These are phyloP conservation scores for Fistulifera pelliculosa DNA, from an alignment of 108 stramenopile species.

Conservation along the genomic window DNA sequence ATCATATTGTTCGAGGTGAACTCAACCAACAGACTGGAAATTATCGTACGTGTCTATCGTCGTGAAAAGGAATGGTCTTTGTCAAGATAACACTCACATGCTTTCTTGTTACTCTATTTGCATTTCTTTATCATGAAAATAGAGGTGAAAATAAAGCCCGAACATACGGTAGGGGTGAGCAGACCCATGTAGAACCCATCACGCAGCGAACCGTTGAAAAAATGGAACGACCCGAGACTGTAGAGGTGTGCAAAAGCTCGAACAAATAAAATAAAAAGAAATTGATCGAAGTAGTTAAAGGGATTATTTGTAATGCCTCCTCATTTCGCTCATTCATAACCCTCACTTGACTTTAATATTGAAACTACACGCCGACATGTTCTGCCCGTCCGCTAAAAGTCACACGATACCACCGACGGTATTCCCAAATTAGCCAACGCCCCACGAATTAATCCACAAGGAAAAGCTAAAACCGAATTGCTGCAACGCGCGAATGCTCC, in stretches of 20 bases:
- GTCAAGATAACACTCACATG: background rate
- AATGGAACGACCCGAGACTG: conserved; percentile 30
- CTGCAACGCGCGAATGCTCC: conserved; percentile 64
- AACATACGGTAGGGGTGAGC: conserved; percentile 44
- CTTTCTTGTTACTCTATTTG: background rate
- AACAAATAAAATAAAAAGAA: background rate
- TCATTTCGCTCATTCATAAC: too few relatives aligned
- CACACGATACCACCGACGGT: conserved; percentile 78
- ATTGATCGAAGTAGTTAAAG: too few relatives aligned
- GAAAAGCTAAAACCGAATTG: conserved; percentile 78
- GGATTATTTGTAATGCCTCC: too few relatives aligned
- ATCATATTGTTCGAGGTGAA: conserved; percentile 71
- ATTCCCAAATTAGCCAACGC: conserved; percentile 84
- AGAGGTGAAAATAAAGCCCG: conserved; percentile 66
- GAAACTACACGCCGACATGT: conserved; percentile 86
- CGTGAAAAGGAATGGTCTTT: background rate
- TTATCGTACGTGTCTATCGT: conserved; percentile 35
- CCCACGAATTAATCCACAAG: conserved; percentile 87
- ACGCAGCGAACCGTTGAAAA: conserved; percentile 42
- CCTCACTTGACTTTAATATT: conserved; percentile 89
- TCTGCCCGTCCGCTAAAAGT: conserved; percentile 87
- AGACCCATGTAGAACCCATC: conserved; percentile 68
- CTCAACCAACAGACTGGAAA: conserved; percentile 58
- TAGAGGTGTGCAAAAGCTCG: conserved; percentile 35
- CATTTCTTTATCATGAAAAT: conserved; percentile 5